phyloP scores from a whole-genome alignment of 805 yeast species.

The Debaryomyces hansenii region DNA sequence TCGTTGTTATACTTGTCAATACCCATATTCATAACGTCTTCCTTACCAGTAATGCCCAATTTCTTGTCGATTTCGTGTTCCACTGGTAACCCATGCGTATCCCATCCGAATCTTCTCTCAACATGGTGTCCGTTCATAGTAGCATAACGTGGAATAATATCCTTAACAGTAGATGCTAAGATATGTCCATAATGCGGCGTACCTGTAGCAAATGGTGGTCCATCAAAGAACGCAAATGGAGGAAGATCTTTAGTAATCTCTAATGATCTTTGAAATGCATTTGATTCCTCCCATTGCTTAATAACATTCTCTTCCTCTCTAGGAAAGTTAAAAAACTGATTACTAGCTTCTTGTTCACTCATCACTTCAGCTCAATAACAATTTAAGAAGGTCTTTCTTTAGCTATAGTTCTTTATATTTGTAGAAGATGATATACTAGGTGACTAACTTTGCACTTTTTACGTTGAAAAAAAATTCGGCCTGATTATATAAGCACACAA shows the following conservation, averaged over 20 bases:
- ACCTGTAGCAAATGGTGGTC: conserved; percentile 99
- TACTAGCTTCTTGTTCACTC: conserved; percentile 18
- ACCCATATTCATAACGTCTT: conserved; percentile 92
- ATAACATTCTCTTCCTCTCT: conserved; percentile 84
- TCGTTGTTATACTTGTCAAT: conserved; percentile 91
- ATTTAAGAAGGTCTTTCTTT: not conserved
- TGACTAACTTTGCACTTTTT: conserved; percentile 3
- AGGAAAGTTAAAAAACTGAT: conserved; percentile 66
- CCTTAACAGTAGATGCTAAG: conserved; percentile 94
- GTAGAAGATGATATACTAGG: not conserved
- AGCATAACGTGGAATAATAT: conserved; percentile 95
- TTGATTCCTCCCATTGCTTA: conserved; percentile 81
- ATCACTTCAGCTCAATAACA: conserved; percentile 4
- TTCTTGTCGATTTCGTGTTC: conserved; percentile 99
- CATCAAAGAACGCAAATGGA: conserved; percentile 92
- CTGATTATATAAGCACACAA: no score
- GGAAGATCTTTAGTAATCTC: conserved; percentile 83
- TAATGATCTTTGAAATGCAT: conserved; percentile 89
- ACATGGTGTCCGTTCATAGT: conserved; percentile 96
- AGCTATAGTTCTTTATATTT: not conserved
- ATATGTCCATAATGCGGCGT: conserved; percentile 99
- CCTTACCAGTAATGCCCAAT: conserved; percentile 87
- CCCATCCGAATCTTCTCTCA: conserved; percentile 99
- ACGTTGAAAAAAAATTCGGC: conserved; percentile 3
- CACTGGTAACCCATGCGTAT: conserved; percentile 97